Evolutionary conservation across 2,329 filamentous ascomycete genomes (phyloP).

Genomic region (Phyllachora maydis): DNA sequence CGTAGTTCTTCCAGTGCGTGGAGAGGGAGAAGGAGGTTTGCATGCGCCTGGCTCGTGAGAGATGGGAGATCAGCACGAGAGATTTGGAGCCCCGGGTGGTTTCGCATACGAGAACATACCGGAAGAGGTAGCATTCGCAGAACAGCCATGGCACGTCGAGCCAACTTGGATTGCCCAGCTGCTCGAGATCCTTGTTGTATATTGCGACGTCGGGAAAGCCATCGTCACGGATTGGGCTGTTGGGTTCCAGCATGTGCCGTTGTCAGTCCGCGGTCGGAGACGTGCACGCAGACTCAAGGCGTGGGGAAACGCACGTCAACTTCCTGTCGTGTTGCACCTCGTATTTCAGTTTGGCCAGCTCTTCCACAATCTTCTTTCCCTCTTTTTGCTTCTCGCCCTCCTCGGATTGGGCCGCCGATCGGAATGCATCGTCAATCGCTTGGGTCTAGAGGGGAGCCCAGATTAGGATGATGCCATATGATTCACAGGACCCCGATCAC

Average conservation of each 20-base stretch:
- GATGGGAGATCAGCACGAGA: background rate
- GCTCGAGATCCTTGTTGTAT: constrained; percentile 73
- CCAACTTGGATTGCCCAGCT: constrained; percentile 59
- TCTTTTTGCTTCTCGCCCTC: constrained; percentile 50
- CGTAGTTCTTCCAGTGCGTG: constrained; percentile 72
- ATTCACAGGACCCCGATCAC: too few species aligned
- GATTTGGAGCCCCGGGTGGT: too few species aligned
- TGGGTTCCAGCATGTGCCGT: too few species aligned
- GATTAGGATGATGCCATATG: background rate
- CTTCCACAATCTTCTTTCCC: constrained; percentile 68
- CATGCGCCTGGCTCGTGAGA: constrained; percentile 35
- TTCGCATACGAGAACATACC: too few species aligned
- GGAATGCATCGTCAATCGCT: constrained; percentile 87
- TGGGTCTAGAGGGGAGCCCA: constrained; percentile 39
- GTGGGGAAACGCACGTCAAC: constrained; percentile 36
- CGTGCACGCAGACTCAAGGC: background rate
- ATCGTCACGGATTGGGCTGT: constrained; percentile 55
- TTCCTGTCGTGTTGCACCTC: constrained; percentile 78
- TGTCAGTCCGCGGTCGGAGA: constrained; percentile 2
- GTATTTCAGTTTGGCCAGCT: constrained; percentile 73
- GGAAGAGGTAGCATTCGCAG: constrained; percentile 84
- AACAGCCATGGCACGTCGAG: constrained; percentile 76
- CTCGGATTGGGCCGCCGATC: constrained; percentile 36
- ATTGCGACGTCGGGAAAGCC: constrained; percentile 51
- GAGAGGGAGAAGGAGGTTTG: constrained; percentile 59